Evolutionary conservation across 2,329 filamentous ascomycete species (phyloP), one percentile per base, ranked within the genome.

Genomic region (Fonsecaea nubica): DNA sequence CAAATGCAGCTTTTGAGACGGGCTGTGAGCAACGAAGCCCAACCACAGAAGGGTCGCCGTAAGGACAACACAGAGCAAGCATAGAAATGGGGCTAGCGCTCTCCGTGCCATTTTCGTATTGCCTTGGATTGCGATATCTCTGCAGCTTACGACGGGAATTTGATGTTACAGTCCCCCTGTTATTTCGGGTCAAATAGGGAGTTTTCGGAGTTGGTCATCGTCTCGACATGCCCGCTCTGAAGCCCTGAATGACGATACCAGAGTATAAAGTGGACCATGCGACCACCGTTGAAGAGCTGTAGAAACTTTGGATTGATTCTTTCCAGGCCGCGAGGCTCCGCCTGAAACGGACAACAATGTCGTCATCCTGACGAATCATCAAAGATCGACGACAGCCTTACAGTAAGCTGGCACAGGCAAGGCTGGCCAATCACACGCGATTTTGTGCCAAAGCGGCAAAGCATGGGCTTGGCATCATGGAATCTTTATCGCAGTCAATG

Each of bases 101-200:
- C 30, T 59, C 61, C 64, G 64, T 59, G 64, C 67, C 67, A 69
- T 66, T 63, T 62, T 69, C 55, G 45, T 53, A 33, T 48, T 53
- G 48, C 45, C 52, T 9, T 55, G 52, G 21, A 33, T 35, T 10
- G 45, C 18, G 18, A 38, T 36, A 18, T 57, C 32, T 36, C 30
- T 38, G 32, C 15, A 53, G 58, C 58, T 61, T 53, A 61, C 58
- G 33, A 53, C 38, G 32, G 58, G 58, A 10, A 21, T 5, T 12
- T 33, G 58, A 42, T 52, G 35, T 18, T 32, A 18, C 32, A 15
- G 9, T 13, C 58, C 58, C 58, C 58, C 32, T 61, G 8, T 53
- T 12, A 18, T 15, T 50, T 61, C 45, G 58, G 45, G 58, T 42
- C 32, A 53, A 48, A 32, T 54, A 61, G 58, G 58, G 30, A 61